Evolutionary conservation across 192 early-diverging fungal species (phyloP).

Genomic region (Jimgerdemannia lactiflua): DNA sequence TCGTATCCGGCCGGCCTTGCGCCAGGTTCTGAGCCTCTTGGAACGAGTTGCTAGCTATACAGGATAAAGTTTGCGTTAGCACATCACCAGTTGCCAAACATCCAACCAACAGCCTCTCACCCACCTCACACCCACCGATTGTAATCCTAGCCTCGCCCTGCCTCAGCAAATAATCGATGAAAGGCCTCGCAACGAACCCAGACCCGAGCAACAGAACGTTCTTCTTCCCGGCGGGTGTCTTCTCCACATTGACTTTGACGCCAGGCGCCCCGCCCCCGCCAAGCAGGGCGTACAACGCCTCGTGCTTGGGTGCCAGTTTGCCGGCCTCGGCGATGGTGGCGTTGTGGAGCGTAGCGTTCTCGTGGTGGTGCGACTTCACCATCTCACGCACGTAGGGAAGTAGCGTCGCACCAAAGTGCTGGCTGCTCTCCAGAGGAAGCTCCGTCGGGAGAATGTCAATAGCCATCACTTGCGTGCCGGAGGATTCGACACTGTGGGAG

Average conservation of each 20-base stretch:
- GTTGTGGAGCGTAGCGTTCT: constrained; percentile 1
- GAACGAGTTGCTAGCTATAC: constrained; percentile 68
- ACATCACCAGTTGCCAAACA: too few relatives aligned
- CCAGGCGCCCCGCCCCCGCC: constrained; percentile 15
- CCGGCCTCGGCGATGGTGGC: constrained; percentile 82
- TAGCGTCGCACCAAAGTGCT: constrained; percentile 87
- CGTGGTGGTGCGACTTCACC: constrained; percentile 38
- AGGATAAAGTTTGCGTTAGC: too few relatives aligned
- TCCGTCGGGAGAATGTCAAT: constrained; percentile 98
- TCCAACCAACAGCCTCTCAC: not conserved
- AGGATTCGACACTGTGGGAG: constrained; percentile 55
- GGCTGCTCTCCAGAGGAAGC: constrained; percentile 90
- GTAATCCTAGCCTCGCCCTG: constrained; percentile 56
- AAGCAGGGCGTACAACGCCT: constrained; percentile 48
- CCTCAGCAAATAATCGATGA: constrained; percentile 83
- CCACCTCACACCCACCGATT: constrained; percentile 47
- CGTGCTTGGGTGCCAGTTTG: constrained; percentile 52
- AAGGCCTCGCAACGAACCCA: constrained; percentile 90
- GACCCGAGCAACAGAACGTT: constrained; percentile 50
- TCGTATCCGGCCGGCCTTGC: constrained; percentile 53
- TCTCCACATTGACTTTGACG: constrained; percentile 11
- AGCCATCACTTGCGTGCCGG: constrained; percentile 95
- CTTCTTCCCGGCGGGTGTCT: constrained; percentile 25
- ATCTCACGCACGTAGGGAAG: constrained; percentile 80
- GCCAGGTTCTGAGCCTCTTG: constrained; percentile 72